These are phyloP conservation scores for Neofusicoccum ribis DNA, from an alignment of 2,329 filamentous ascomycete species.

Conservation along the genomic window DNA sequence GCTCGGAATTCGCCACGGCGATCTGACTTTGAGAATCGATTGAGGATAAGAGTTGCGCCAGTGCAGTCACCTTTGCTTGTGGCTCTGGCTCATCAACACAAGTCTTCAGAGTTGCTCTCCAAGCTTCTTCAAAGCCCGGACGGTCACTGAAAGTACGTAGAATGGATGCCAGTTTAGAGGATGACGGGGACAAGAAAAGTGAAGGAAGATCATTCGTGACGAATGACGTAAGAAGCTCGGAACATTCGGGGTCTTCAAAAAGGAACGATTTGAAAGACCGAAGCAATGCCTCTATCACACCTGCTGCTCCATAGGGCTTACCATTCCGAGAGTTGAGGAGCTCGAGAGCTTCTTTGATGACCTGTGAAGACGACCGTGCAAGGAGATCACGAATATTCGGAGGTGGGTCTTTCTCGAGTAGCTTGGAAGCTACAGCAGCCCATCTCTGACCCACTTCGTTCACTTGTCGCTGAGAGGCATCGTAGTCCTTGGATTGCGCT, in stretches of 20 bases:
- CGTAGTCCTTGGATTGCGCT: conserved; percentile 76
- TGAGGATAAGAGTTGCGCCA: conserved; percentile 37
- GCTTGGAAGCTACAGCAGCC: conserved; percentile 53
- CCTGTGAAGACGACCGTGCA: conserved; percentile 39
- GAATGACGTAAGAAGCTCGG: conserved; percentile 45
- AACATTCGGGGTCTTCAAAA: conserved; percentile 43
- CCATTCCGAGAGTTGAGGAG: conserved; percentile 58
- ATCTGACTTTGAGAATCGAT: conserved; percentile 39
- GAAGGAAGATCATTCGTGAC: conserved; percentile 57
- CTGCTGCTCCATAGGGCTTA: conserved; percentile 67
- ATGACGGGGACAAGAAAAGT: conserved; percentile 69
- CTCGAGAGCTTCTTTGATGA: conserved; percentile 52
- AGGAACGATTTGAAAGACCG: conserved; percentile 45
- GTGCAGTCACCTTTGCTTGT: conserved; percentile 29
- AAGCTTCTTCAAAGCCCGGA: conserved; percentile 32
- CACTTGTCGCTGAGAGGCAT: conserved; percentile 69
- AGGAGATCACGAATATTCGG: conserved; percentile 20
- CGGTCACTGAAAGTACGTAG: conserved; percentile 52
- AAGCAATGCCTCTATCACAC: conserved; percentile 56
- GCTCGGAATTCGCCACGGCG: conserved; percentile 34
- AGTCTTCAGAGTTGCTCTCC: conserved; percentile 33
- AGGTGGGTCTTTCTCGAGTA: conserved; percentile 18
- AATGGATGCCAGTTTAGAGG: conserved; percentile 64
- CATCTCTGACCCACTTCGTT: conserved; percentile 66
- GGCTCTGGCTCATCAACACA: conserved; percentile 32